These are phyloP conservation scores for Claviceps paspali DNA, from an alignment of 2,329 filamentous ascomycete genomes.

Conservation along the genomic window DNA sequence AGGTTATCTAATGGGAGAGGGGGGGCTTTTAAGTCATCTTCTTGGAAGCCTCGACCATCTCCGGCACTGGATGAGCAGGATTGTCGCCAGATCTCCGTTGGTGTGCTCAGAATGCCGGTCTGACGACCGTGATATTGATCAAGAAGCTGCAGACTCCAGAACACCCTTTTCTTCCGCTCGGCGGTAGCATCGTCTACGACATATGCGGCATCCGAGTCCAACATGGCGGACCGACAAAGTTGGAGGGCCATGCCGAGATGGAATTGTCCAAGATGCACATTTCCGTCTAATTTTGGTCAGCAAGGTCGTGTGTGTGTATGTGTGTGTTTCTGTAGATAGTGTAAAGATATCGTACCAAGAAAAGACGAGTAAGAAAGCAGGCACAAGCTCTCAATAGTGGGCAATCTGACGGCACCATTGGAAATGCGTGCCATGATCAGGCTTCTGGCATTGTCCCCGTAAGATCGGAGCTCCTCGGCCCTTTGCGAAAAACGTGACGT, in stretches of 20 bases:
- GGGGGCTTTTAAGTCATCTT: slow-evolving; percentile 20
- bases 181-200: slow-evolving; percentile 16
- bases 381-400: slow-evolving; percentile 35
- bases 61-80: slow-evolving; percentile 13
- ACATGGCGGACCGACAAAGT: slow-evolving; percentile 33
- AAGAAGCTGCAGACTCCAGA: slow-evolving; percentile 35
- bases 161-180: slow-evolving; percentile 32
- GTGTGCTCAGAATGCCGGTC: slow-evolving; percentile 24
- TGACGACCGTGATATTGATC: slow-evolving; percentile 35
- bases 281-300: slow-evolving; percentile 25
- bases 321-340: too few relatives aligned
- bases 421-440: slow-evolving; percentile 33
- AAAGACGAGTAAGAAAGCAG: slow-evolving; percentile 33
- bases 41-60: slow-evolving; percentile 8
- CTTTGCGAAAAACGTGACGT: slow-evolving; percentile 24
- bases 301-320: too few relatives aligned
- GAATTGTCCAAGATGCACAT: slow-evolving; percentile 32
- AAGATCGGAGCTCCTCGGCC: slow-evolving; percentile 17
- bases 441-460: slow-evolving; percentile 24
- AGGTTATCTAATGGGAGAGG: slow-evolving; percentile 28
- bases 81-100: slow-evolving; percentile 26
- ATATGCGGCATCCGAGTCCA: slow-evolving; percentile 28
- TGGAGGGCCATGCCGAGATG: slow-evolving; percentile 34
- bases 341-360: slow-evolving; percentile 21
- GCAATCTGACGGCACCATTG: slow-evolving; percentile 31